These are phyloP conservation scores for Neonectria neomacrospora DNA, from an alignment of 2,329 filamentous ascomycete genomes.

Conservation along the genomic window DNA sequence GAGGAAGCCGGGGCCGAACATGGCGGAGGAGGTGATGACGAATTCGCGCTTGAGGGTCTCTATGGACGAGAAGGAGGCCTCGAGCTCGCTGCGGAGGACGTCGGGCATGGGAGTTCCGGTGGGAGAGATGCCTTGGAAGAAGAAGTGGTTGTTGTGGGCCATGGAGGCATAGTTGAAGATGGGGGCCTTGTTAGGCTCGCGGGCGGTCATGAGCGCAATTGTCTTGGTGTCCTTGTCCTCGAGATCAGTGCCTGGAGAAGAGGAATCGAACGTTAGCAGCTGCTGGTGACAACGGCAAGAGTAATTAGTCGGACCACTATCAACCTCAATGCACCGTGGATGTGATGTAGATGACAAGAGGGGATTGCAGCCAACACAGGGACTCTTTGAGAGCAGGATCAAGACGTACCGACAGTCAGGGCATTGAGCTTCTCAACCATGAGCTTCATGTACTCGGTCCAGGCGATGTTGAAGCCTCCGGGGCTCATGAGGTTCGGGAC, in stretches of 20 bases:
- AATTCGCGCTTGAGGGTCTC: conserved; percentile 85
- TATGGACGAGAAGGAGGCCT: conserved; percentile 80
- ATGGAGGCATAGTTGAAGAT: conserved; percentile 97
- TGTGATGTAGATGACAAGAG: neutral
- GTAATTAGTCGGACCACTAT: conserved; percentile 10
- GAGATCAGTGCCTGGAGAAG: conserved; percentile 67
- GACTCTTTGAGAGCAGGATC: neutral
- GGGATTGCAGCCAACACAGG: conserved; percentile 21
- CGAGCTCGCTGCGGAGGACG: conserved; percentile 68
- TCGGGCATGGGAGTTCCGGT: conserved; percentile 64
- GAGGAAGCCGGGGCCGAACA: conserved; percentile 98
- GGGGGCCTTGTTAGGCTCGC: conserved; percentile 79
- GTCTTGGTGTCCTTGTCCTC: conserved; percentile 71
- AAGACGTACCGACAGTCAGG: conserved; percentile 73
- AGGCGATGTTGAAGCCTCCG: conserved; percentile 79
- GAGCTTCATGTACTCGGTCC: conserved; percentile 82
- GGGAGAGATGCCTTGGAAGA: conserved; percentile 70
- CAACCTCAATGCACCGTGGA: neutral
- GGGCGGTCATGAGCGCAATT: conserved; percentile 79
- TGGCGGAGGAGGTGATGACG: conserved; percentile 81
- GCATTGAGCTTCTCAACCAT: conserved; percentile 81
- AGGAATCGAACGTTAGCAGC: conserved; percentile 26
- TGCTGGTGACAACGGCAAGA: conserved; percentile 2
- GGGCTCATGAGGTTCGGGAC: conserved; percentile 78
- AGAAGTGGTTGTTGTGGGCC: conserved; percentile 91